Evolutionary conservation across 352 stramenopile genomes (phyloP).

Genomic region (Phytophthora boehmeriae): DNA sequence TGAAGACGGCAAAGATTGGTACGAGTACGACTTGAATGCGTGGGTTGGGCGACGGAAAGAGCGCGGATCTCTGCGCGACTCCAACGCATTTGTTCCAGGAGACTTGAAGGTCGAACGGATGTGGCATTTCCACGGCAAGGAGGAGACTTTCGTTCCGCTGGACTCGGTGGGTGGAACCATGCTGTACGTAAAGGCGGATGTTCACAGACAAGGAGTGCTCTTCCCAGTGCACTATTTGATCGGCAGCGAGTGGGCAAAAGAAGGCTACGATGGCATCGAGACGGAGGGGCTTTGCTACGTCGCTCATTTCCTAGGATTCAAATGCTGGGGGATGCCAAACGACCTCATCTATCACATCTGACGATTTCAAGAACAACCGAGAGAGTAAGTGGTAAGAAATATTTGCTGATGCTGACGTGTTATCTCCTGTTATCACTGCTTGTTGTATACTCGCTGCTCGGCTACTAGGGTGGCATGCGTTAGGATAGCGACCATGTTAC

Average conservation of each 20-base stretch:
- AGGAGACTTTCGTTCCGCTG: slow-evolving; percentile 27
- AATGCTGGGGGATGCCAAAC: slow-evolving; percentile 57
- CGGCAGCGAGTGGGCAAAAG: slow-evolving; percentile 40
- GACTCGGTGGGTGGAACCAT: slow-evolving; percentile 58
- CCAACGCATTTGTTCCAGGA: slow-evolving; percentile 17
- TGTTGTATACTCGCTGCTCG: too few species aligned
- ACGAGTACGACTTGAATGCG: slow-evolving; percentile 34
- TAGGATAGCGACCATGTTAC: too few species aligned
- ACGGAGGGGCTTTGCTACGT: slow-evolving; percentile 51
- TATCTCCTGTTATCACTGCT: too few species aligned
- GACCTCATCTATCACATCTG: slow-evolving; percentile 40
- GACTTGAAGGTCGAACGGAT: slow-evolving; percentile 22
- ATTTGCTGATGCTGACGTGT: too few species aligned
- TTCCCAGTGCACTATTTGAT: slow-evolving; percentile 53
- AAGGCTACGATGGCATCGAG: slow-evolving; percentile 60
- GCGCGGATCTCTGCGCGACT: slow-evolving; percentile 12
- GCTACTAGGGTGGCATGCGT: too few species aligned
- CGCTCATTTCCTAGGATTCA: slow-evolving; percentile 55
- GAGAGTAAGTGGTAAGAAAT: too few species aligned
- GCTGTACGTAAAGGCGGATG: slow-evolving; percentile 50
- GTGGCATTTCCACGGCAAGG: slow-evolving; percentile 17
- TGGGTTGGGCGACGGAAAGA: slow-evolving; percentile 25
- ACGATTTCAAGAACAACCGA: too few species aligned
- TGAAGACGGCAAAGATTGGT: slow-evolving; percentile 18
- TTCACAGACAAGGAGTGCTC: slow-evolving; percentile 51